phyloP scores from a whole-genome alignment of 1,284 basidiomycete species.

The Vanrija sp. region DNA sequence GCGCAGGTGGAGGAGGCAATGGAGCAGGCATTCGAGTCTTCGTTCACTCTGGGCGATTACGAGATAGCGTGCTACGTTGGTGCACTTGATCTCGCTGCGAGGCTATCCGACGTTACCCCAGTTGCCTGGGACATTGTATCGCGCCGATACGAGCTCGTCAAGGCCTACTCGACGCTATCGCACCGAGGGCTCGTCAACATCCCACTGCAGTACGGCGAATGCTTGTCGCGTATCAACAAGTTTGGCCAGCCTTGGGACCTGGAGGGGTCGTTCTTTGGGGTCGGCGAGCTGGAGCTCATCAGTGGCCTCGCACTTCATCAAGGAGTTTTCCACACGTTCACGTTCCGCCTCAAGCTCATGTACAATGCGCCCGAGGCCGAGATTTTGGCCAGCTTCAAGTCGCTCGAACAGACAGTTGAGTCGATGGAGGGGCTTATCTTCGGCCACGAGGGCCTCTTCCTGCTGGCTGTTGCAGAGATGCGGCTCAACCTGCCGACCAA shows the following conservation, averaged over 20 bases:
- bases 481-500: slow-evolving; percentile 4
- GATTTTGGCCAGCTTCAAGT: slow-evolving; percentile 3
- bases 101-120: slow-evolving; percentile 9
- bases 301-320: slow-evolving; percentile 14
- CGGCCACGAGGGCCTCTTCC: slow-evolving; percentile 24
- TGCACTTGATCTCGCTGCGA: slow-evolving; percentile 17
- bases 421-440: slow-evolving; percentile 11
- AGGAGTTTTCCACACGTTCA: slow-evolving; percentile 13
- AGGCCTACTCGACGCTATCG: slow-evolving; percentile 15
- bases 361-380: slow-evolving; percentile 27
- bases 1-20: slow-evolving; percentile 5
- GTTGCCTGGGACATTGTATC: slow-evolving; percentile 11
- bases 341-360: slow-evolving; percentile 25
- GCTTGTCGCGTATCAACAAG: slow-evolving; percentile 1
- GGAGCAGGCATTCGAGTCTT: slow-evolving; percentile 19
- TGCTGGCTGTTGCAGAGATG: slow-evolving; percentile 15
- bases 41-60: slow-evolving; percentile 22
- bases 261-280: slow-evolving; percentile 18
- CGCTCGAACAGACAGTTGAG: background rate
- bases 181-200: slow-evolving; percentile 16
- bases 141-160: slow-evolving; percentile 20
- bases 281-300: slow-evolving; percentile 12
- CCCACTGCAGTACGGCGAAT: slow-evolving; percentile 26
- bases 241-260: slow-evolving; percentile 20
- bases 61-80: slow-evolving; percentile 29